These are phyloP conservation scores for Aspergillus calidoustus DNA, from an alignment of 2,329 filamentous ascomycete genomes.

Conservation along the genomic window DNA sequence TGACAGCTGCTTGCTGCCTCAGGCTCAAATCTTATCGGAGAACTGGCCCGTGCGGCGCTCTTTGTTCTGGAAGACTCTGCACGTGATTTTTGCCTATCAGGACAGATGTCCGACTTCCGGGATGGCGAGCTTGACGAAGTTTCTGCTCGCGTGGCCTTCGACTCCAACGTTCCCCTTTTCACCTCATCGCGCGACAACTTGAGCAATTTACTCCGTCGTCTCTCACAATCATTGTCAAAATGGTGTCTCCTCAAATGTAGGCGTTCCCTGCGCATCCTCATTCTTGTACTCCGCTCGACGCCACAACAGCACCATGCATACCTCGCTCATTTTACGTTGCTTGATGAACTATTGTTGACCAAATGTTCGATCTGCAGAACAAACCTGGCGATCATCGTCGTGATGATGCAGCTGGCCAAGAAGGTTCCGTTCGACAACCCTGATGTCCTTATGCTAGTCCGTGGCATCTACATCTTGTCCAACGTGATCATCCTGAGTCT, in stretches of 20 bases:
- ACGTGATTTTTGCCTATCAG: conserved; percentile 28
- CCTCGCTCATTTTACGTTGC: background rate
- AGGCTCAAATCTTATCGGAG: conserved; percentile 18
- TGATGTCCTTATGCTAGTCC: conserved; percentile 67
- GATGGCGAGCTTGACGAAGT: conserved; percentile 23
- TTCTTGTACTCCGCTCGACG: background rate
- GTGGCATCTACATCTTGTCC: conserved; percentile 67
- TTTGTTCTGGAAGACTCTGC: conserved; percentile 19
- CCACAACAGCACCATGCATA: background rate
- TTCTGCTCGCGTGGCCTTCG: conserved; percentile 25
- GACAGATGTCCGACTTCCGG: conserved; percentile 33
- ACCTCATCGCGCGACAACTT: conserved; percentile 16
- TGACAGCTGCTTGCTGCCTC: conserved; percentile 21
- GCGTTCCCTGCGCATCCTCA: conserved; percentile 30
- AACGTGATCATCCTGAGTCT: conserved; percentile 83
- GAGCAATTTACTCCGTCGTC: conserved; percentile 23
- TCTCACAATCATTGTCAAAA: conserved; percentile 47
- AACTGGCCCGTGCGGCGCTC: conserved; percentile 2
- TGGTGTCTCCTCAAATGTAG: conserved; percentile 71
- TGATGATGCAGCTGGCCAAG: conserved; percentile 98
- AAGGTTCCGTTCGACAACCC: conserved; percentile 92
- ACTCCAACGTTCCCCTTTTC: conserved; percentile 15
- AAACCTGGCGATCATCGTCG: conserved; percentile 92
- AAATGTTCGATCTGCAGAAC: conserved; percentile 60
- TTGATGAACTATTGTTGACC: conserved; percentile 19